phyloP scores from a whole-genome alignment of 75 land plant genomes.

The Ceratopteris richardii region DNA sequence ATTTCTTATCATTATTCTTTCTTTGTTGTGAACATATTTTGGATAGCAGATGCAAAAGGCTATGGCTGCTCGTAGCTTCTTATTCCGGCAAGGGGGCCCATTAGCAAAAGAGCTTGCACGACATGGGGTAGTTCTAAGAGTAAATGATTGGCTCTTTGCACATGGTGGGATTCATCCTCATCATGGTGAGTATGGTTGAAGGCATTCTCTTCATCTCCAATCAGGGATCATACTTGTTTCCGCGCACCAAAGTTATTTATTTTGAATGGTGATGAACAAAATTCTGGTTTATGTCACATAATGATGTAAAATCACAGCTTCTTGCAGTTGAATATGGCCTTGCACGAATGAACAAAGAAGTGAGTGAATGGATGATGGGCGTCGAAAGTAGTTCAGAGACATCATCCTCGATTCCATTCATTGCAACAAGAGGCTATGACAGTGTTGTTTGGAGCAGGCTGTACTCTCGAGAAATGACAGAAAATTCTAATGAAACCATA shows the following conservation, averaged over 20 bases:
- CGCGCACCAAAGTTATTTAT: too few species aligned
- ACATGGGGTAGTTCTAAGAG: conserved; percentile 76
- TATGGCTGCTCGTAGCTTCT: conserved; percentile 49
- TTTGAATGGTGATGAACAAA: too few species aligned
- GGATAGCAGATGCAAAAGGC: conserved; percentile 77
- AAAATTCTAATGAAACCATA: conserved; percentile 21
- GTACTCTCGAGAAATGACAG: conserved; percentile 64
- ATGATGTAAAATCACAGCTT: background rate
- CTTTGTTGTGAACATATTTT: background rate
- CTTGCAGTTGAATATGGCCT: conserved; percentile 82
- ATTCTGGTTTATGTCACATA: background rate
- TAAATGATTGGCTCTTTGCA: conserved; percentile 92
- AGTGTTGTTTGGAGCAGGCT: conserved; percentile 96
- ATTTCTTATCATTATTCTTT: too few species aligned
- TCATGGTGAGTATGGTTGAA: conserved; percentile 69
- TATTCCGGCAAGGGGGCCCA: conserved; percentile 75
- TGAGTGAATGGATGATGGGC: conserved; percentile 81
- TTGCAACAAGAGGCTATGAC: conserved; percentile 87
- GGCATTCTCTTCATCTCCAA: too few species aligned
- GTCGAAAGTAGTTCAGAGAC: conserved; percentile 20
- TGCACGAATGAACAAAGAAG: conserved; percentile 81
- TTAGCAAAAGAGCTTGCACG: conserved; percentile 74
- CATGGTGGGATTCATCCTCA: conserved; percentile 99
- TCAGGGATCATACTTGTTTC: too few species aligned
- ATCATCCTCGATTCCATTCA: conserved; percentile 49